Base-by-base conservation (phyloP, 1,139 yeast species). In the Yamadazyma membranifaciens region DNA sequence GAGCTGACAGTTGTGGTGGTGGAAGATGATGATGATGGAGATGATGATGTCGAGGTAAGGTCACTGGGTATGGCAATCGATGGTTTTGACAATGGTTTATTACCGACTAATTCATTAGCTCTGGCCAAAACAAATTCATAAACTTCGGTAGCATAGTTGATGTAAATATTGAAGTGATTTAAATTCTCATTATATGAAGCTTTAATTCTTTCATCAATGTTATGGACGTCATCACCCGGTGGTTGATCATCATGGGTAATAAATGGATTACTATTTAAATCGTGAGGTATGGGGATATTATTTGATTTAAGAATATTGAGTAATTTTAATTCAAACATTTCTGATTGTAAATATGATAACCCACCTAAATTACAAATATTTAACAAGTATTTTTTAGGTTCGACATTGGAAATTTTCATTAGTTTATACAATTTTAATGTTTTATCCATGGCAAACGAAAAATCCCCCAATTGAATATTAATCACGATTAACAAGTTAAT, bases 311-410 rank as follows among this genome's bases (percentile, higher is more conserved):
- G 54, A 59, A 45, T 78, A 79, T 40, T 66, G 61, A 44, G 31
- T 39, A 50, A 33, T 16, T 48, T 43, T 9, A 76, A 69, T 58
- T 84, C 89, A 43, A 74, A 71, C 45, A 78, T 77, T 56, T 83
- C 92, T 1, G 87, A 83, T 54, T 82, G 86, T 47, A 85, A 63
- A 55, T 84, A 87, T 45, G 81, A 67, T 37, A 87, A 67, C 2
- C 92, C 80, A 1, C 89, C 95, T 33, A 83, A 65, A 55, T 86
- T 85, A 45, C 87, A 83, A 52, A 81, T 84, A 1, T 85, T 77
- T 53, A 83, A 65, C 32, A 86, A 60, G 32, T 83, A 65, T 49
- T 82, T 85, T 28, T 82, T 81, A 0, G 85, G 78, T 17, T 81
- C 81, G 50, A 78, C 78, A 34, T 84, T 87, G 0, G 91, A 86